Evolutionary conservation across 352 stramenopile genomes (phyloP), one percentile per base, ranked within the genome.

Genomic region (Peronospora tabacina): DNA sequence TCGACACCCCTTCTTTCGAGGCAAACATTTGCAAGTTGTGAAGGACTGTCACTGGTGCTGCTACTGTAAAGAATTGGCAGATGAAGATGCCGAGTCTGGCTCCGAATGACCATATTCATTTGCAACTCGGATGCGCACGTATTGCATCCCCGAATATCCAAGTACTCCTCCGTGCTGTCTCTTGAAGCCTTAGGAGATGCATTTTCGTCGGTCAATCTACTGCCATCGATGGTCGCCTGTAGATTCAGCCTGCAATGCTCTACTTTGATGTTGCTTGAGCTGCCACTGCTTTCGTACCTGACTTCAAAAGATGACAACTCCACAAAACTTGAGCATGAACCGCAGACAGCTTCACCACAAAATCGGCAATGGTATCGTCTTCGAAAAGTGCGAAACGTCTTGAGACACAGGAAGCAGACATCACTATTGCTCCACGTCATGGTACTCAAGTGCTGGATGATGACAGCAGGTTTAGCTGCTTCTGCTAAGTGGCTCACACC

Each of bases 361-460:
- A 88, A 72, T 0, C 77, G 77, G 40, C 77, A 88, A 60, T 86
- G 74, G 49, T 88, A 70, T 38, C 71, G 74, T 40, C 62, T 62
- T 0, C 75, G 69, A 49, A 61, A 82, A 9, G 74, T 70, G 36
- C 72, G 69, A 47, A 87, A 87, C 20, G 55, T 64, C 60, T 82
- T 82, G 42, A 81, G 51, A 34, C 76, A 88, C 26, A 83, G 34
- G 34, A 55, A 68, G 50, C 76, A 88, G 53, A 70, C 56, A 51
- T 78, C 63, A 47, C 68, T 74, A 16, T 74, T 52, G 15, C 63
- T 68, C 76, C 76, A 88, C 38, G 53, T 48, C 44, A 64, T 63
- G 17, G 68, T 64, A 29, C 54, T 62, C 16, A 62, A 28, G 22
- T 67, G 49, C 8, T 60, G 43, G 26, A 70, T 49, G 2, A 49